Evolutionary conservation across 352 stramenopile species (phyloP).

Genomic region (Globisporangium polare): DNA sequence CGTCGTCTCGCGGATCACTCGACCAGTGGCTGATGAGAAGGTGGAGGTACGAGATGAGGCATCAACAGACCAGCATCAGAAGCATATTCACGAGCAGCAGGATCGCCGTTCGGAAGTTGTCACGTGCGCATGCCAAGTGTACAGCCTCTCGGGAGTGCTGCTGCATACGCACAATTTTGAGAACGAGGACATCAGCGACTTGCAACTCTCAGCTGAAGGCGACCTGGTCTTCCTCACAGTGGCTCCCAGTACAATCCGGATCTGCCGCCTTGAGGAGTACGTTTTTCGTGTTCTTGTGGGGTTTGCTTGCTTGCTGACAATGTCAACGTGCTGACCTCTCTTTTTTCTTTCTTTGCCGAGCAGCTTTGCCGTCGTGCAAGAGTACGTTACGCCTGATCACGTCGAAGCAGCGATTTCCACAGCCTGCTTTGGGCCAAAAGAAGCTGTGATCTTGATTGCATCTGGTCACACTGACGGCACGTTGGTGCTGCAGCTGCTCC

Average conservation of each 20-base stretch:
- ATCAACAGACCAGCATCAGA: not conserved
- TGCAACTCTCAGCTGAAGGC: slow-evolving; percentile 65
- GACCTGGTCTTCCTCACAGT: slow-evolving; percentile 73
- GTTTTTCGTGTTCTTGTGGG: slow-evolving; percentile 18
- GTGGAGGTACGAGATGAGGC: not conserved
- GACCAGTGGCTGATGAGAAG: not conserved
- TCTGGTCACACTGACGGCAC: slow-evolving; percentile 70
- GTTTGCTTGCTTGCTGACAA: not conserved
- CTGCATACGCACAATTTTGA: slow-evolving; percentile 46
- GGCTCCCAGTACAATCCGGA: slow-evolving; percentile 34
- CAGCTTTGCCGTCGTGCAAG: slow-evolving; percentile 71
- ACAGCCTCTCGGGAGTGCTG: slow-evolving; percentile 61
- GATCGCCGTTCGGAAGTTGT: not conserved
- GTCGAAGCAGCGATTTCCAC: slow-evolving; percentile 48
- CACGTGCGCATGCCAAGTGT: slow-evolving; percentile 50
- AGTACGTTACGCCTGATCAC: slow-evolving; percentile 40
- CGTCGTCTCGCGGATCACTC: slow-evolving; percentile 26
- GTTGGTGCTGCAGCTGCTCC: slow-evolving; percentile 72
- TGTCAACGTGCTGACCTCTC: not conserved
- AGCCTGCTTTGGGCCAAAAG: slow-evolving; percentile 60
- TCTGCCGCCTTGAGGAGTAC: slow-evolving; percentile 82
- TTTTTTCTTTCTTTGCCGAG: slow-evolving; percentile 8
- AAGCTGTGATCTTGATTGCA: slow-evolving; percentile 72
- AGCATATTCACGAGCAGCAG: not conserved
- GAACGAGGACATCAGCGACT: slow-evolving; percentile 36